A percentile compares a stretch with the other conserved stretches of the same genome.
These are phyloP conservation scores for Cutaneotrichosporon cutaneum DNA, from an alignment of 1,284 basidiomycete species.

Conservation along the genomic window DNA sequence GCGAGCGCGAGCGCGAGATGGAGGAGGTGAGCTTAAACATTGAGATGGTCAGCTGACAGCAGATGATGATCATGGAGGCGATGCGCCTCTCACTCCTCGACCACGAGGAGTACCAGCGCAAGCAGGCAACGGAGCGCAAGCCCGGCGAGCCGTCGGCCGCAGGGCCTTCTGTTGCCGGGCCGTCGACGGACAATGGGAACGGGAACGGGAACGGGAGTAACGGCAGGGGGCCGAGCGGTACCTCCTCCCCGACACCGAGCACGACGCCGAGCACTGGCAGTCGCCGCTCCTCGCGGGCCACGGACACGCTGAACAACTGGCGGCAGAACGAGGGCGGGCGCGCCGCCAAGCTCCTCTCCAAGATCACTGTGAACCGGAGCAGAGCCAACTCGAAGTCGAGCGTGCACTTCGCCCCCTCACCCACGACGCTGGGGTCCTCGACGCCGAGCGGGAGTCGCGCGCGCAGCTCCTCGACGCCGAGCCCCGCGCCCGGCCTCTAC, in stretches of 20 bases:
- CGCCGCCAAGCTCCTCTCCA: conserved; percentile 37
- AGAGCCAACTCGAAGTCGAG: conserved; percentile 27
- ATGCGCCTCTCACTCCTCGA: conserved; percentile 94
- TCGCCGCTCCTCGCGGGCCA: conserved; percentile 22
- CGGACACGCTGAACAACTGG: conserved; percentile 25
- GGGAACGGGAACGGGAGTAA: conserved; percentile 1
- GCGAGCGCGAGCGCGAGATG: conserved; percentile 65
- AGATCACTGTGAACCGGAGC: conserved; percentile 30
- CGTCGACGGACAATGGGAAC: not conserved
- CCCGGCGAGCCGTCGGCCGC: not conserved
- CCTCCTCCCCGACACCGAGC: conserved; percentile 11
- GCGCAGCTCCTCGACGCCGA: conserved; percentile 17
- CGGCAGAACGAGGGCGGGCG: conserved; percentile 21
- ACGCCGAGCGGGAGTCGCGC: conserved; percentile 7
- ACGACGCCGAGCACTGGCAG: conserved; percentile 17
- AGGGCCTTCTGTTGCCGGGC: not conserved
- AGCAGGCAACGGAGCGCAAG: conserved; percentile 28
- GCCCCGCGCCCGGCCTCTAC: conserved; percentile 1
- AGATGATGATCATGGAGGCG: conserved; percentile 99
- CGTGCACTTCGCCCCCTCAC: conserved; percentile 26
- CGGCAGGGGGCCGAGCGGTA: not conserved
- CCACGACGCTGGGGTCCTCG: conserved; percentile 14
- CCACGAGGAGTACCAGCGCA: conserved; percentile 62
- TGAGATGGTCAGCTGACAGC: conserved; percentile 10
- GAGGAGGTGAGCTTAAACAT: conserved; percentile 68